phyloP scores from a whole-genome alignment of 2,329 filamentous ascomycete species.

The Pyrenochaeta sp. region DNA sequence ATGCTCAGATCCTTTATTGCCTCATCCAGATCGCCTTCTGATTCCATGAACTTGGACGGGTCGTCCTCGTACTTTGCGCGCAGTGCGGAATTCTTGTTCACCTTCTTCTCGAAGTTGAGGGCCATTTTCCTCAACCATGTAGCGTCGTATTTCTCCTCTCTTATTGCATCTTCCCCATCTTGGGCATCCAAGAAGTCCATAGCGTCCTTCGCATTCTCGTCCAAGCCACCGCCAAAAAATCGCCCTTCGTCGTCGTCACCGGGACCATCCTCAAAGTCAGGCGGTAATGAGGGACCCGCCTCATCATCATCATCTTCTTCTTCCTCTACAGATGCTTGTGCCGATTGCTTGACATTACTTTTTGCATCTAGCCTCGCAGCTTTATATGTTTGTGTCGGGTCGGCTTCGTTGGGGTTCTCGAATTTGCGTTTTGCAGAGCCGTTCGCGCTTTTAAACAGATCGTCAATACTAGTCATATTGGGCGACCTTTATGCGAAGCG shows the following conservation, averaged over 20 bases:
- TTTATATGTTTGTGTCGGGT: constrained; percentile 68
- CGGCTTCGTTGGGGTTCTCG: constrained; percentile 61
- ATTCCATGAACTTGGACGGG: constrained; percentile 81
- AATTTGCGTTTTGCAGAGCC: constrained; percentile 66
- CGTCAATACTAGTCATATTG: constrained; percentile 67
- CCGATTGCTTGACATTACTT: constrained; percentile 60
- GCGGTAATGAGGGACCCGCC: constrained; percentile 63
- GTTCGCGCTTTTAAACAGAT: constrained; percentile 68
- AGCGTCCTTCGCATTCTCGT: constrained; percentile 79
- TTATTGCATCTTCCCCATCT: constrained; percentile 61
- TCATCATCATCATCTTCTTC: constrained; percentile 56
- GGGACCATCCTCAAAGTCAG: constrained; percentile 64
- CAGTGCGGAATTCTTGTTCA: constrained; percentile 88
- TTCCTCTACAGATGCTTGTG: constrained; percentile 58
- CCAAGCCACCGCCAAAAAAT: constrained; percentile 94
- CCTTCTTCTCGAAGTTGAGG: constrained; percentile 87
- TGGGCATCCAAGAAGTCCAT: constrained; percentile 85
- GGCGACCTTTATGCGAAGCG: background rate
- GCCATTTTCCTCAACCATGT: constrained; percentile 85
- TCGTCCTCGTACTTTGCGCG: constrained; percentile 84
- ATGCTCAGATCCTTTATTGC: constrained; percentile 89
- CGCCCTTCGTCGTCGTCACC: constrained; percentile 84
- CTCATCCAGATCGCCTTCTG: constrained; percentile 88
- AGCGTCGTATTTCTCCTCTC: constrained; percentile 79
- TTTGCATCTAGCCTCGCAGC: constrained; percentile 63